Percentiles rank a stretch among this genome's conserved stretches.
phyloP scores from a whole-genome alignment of 495 filamentous ascomycete genomes.

The Hypoxylon cercidicola region DNA sequence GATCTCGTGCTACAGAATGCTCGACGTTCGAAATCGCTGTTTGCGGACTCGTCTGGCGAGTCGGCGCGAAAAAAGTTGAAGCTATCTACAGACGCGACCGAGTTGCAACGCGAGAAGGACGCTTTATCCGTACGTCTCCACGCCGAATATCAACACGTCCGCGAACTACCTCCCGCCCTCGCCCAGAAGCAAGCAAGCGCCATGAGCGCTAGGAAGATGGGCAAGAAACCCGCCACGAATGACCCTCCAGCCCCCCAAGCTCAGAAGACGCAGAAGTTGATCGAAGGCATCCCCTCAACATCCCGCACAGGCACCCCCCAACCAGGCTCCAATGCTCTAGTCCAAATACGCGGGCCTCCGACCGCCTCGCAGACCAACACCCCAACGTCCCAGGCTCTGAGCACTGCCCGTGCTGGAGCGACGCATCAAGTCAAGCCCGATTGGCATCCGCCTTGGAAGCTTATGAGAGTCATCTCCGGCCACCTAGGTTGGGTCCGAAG shows the following conservation, averaged over 20 bases:
- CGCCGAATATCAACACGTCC: constrained; percentile 83
- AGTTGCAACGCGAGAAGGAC: constrained; percentile 53
- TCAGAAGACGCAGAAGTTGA: constrained; percentile 71
- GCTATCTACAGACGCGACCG: constrained; percentile 49
- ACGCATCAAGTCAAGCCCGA: constrained; percentile 81
- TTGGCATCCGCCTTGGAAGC: constrained; percentile 98
- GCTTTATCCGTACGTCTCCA: constrained; percentile 58
- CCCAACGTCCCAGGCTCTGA: constrained; percentile 48
- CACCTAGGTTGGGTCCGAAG: constrained; percentile 96
- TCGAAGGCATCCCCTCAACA: constrained; percentile 68
- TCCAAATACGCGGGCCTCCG: constrained; percentile 54
- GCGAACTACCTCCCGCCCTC: constrained; percentile 82
- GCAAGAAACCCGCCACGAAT: constrained; percentile 57
- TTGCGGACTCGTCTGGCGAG: constrained; percentile 44
- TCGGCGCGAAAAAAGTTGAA: constrained; percentile 55
- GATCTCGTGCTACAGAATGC: constrained; percentile 54
- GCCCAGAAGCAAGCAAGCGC: constrained; percentile 81
- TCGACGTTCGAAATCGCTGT: constrained; percentile 53
- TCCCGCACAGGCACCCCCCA: constrained; percentile 48
- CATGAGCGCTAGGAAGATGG: constrained; percentile 57
- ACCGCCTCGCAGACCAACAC: constrained; percentile 16
- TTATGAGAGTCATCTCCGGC: constrained; percentile 96
- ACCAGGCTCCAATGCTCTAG: constrained; percentile 67
- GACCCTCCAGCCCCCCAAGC: constrained; percentile 61
- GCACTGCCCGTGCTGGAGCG: constrained; percentile 73